Evolutionary conservation across 208 protist species (phyloP), one percentile per base, ranked within the genome.

Genomic region (Endotrypanum monterogeii): DNA sequence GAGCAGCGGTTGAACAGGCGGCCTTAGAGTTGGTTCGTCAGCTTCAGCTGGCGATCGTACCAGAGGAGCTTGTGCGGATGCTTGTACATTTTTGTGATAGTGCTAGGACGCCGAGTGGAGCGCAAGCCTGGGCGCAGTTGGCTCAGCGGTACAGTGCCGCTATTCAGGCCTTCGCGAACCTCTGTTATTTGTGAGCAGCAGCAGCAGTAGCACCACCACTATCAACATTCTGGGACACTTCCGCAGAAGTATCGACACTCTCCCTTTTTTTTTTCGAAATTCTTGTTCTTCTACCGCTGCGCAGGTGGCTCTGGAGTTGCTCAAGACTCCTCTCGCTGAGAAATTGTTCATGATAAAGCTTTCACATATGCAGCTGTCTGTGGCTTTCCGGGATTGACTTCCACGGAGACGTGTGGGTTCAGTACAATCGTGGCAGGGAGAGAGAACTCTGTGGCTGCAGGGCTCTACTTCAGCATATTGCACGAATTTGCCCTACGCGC

Each of bases 1-100:
- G 87, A 30, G 71, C 51, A 12, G 80, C 81, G 23, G 76, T 91
- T 46, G 79, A 89, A 67, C 83, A 86, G 74, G 79, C 85, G 2
- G 80, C 87, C 52, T 68, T 88, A 69, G 80, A 91, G 76, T 44
- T 94, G 61, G 81, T 90, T 56, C 79, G 83, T 35, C 75, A 81
- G 68, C 79, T 94, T 46, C 83, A 83, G 70, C 57, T 54, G 48
- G 81, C 74, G 46, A 18, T 76, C 30, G 23, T 94, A n/a, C 78
- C 83, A 3, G 81, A 79, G 41, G 89, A 88, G 37, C 71, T 91
- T 2, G 50, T 90, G 72, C 80, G 71, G 58, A 60, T 85, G 73
- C 25, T 94, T 35, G 56, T 67, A 25, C 80, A 90, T 57, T 91
- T 84, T 68, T 83, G 85, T 37, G 82, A 83, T 54, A 72, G 44